A percentile compares a stretch with the other conserved stretches of the same genome.
These are phyloP conservation scores for Telfairia occidentalis DNA, from an alignment of 331 rosid genomes.

Conservation along the genomic window DNA sequence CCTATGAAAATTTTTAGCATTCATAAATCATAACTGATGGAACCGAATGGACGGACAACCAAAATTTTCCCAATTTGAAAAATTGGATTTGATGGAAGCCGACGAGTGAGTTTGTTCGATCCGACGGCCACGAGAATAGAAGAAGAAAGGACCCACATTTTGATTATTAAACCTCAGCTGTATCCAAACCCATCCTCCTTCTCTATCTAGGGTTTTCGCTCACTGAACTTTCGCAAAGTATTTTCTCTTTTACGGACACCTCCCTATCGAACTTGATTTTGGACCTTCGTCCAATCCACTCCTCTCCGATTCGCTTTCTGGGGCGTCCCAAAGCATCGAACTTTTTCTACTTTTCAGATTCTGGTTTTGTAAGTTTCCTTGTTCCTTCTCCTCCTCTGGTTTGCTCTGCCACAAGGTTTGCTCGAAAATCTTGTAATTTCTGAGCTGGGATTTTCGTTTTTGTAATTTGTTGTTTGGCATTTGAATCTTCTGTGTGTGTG, in stretches of 20 bases:
- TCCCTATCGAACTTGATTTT: not conserved
- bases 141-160: not conserved
- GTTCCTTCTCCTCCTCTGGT: not conserved
- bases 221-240: not conserved
- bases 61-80: not conserved
- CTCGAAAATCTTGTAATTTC: not conserved
- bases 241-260: not conserved
- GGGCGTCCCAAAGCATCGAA: not conserved
- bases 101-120: not conserved
- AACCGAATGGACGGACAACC: not conserved
- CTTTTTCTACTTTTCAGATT: not conserved
- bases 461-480: not conserved
- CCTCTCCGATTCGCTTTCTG: not conserved
- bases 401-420: not conserved
- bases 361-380: not conserved
- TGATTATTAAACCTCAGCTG: not conserved
- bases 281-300: not conserved
- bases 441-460: not conserved
- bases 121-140: not conserved
- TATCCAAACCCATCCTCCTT: not conserved
- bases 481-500: slow-evolving; percentile 1
- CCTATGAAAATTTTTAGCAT: too few relatives aligned
- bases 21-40: too few relatives aligned
- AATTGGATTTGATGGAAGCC: not conserved
- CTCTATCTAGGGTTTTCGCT: slow-evolving; percentile 9